Conservation (phyloP, 2,329 filamentous ascomycete genomes). For the Cordyceps tenuipes region DNA sequence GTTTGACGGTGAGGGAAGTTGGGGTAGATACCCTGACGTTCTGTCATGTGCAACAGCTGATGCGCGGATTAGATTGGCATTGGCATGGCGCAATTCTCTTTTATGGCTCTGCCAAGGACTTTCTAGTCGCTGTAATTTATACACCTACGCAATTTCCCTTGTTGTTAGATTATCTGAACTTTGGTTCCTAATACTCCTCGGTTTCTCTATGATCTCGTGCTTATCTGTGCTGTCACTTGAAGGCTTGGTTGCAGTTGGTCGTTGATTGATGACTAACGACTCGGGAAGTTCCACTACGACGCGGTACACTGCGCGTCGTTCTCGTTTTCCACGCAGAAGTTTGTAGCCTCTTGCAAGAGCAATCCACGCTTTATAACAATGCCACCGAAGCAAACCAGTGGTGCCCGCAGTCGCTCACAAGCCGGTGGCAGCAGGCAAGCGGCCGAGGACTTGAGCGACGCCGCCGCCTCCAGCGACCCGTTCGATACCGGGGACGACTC, state of each 20-base stretch:
- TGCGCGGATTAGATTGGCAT: conserved; percentile 42
- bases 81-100: conserved; percentile 37
- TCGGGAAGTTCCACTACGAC: not conserved
- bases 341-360: not conserved
- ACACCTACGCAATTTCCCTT: conserved; percentile 49
- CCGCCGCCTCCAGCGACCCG: conserved; percentile 24
- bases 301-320: not conserved
- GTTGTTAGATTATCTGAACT: conserved; percentile 19
- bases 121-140: conserved; percentile 56
- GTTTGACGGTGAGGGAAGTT: conserved; percentile 37
- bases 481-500: conserved; percentile 24
- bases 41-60: conserved; percentile 32
- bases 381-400: conserved; percentile 34
- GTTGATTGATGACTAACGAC: conserved; percentile 3
- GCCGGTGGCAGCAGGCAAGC: conserved; percentile 19
- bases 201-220: conserved; percentile 3
- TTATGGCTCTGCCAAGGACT: conserved; percentile 36
- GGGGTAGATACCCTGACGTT: conserved; percentile 29
- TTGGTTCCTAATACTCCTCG: conserved; percentile 27
- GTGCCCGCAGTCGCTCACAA: conserved; percentile 29
- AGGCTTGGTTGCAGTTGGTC: not conserved
- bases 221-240: not conserved
- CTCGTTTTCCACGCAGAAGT: not conserved
- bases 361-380: conserved; percentile 20
- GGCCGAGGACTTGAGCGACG: conserved; percentile 17